Percentiles rank a stretch among this genome's conserved stretches.
These are phyloP conservation scores for Parasarocladium wereldwijsianum DNA, from an alignment of 2,329 filamentous ascomycete genomes.

Conservation along the genomic window DNA sequence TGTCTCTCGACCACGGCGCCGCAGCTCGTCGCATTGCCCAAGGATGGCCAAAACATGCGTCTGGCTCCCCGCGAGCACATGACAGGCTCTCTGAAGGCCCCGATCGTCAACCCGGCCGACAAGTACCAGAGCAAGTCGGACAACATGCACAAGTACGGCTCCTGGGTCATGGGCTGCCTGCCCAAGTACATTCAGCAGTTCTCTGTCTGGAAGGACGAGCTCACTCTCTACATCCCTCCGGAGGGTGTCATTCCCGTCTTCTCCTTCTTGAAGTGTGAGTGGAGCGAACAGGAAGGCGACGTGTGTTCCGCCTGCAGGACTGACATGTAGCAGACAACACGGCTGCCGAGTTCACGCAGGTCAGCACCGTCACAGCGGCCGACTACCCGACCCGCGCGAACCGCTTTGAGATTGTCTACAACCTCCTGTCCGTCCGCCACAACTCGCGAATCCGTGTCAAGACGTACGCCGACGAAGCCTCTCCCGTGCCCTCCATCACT, in stretches of 20 bases:
- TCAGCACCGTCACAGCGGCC: slow-evolving; percentile 84
- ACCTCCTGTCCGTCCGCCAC: slow-evolving; percentile 87
- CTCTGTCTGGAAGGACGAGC: slow-evolving; percentile 98
- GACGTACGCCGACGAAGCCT: slow-evolving; percentile 95
- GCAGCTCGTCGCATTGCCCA: slow-evolving; percentile 39
- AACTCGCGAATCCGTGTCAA: slow-evolving; percentile 96
- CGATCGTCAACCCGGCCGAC: slow-evolving; percentile 82
- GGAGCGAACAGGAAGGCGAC: slow-evolving; percentile 4
- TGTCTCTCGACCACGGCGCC: slow-evolving; percentile 34
- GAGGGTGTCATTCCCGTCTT: slow-evolving; percentile 83
- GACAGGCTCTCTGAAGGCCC: slow-evolving; percentile 57
- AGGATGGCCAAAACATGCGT: slow-evolving; percentile 53
- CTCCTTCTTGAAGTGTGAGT: slow-evolving; percentile 70
- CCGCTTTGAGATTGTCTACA: slow-evolving; percentile 97
- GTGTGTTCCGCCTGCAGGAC: slow-evolving; percentile 1
- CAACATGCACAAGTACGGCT: slow-evolving; percentile 81
- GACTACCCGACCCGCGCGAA: slow-evolving; percentile 93
- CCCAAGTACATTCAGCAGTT: slow-evolving; percentile 99
- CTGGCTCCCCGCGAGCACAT: slow-evolving; percentile 41
- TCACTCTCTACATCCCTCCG: slow-evolving; percentile 85
- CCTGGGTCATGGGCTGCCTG: slow-evolving; percentile 91
- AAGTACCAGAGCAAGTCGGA: slow-evolving; percentile 82
- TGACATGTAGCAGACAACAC: slow-evolving; percentile 57
- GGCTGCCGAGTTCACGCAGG: slow-evolving; percentile 86
- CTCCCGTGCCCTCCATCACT: slow-evolving; percentile 79